These are phyloP conservation scores for Inonotus obliquus DNA, from an alignment of 1,284 basidiomycete species.

Conservation along the genomic window DNA sequence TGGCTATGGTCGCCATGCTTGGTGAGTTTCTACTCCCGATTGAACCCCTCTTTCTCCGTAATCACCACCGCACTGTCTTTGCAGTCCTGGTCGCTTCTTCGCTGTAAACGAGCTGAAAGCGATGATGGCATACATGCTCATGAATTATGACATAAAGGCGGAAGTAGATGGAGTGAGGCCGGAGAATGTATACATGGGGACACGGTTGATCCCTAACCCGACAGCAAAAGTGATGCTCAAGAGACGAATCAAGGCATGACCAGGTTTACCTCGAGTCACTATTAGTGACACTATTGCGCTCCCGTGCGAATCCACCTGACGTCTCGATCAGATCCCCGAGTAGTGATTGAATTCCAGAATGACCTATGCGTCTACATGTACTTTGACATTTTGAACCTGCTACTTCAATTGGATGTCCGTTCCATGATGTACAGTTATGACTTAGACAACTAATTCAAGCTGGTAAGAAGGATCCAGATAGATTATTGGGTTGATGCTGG, in stretches of 20 bases:
- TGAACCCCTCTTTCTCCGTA: background rate
- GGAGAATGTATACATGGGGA: slow-evolving; percentile 10
- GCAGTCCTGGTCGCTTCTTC: slow-evolving; percentile 18
- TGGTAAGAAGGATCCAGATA: too few species aligned
- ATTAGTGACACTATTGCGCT: too few species aligned
- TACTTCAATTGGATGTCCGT: too few species aligned
- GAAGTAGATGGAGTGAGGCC: slow-evolving; percentile 30
- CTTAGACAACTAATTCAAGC: too few species aligned
- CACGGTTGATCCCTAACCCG: slow-evolving; percentile 17
- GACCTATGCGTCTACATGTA: too few species aligned
- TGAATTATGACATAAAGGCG: slow-evolving; percentile 24
- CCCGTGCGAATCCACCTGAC: too few species aligned
- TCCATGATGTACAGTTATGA: too few species aligned
- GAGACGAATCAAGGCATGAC: slow-evolving; percentile 6
- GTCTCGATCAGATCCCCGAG: too few species aligned
- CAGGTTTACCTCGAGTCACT: too few species aligned
- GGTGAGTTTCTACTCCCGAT: slow-evolving; percentile 20
- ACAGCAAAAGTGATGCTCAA: slow-evolving; percentile 21
- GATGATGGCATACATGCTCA: slow-evolving; percentile 18
- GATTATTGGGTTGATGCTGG: too few species aligned
- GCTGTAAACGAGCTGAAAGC: slow-evolving; percentile 18
- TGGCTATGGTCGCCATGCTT: slow-evolving; percentile 29
- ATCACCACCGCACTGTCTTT: background rate
- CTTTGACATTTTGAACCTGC: too few species aligned
- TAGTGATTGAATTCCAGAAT: too few species aligned